Percentiles rank a stretch among this genome's conserved stretches.
phyloP scores from a whole-genome alignment of 1,284 basidiomycete genomes.

The Erythrobasidium hasegawianum region DNA sequence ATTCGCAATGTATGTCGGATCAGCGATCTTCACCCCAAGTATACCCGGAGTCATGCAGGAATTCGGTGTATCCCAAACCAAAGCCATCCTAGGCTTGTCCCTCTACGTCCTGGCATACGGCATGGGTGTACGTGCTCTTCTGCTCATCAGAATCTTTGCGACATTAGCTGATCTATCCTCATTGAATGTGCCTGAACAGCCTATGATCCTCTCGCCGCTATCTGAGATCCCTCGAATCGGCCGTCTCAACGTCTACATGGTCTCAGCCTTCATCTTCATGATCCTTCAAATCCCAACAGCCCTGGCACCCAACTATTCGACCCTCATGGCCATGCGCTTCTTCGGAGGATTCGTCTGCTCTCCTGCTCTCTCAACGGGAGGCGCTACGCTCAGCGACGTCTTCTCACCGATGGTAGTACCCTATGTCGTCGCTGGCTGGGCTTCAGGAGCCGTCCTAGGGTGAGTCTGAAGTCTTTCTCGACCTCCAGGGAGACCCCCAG shows the following conservation, averaged over 20 bases:
- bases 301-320: constrained; percentile 39
- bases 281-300: constrained; percentile 37
- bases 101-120: constrained; percentile 40
- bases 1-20: constrained; percentile 48
- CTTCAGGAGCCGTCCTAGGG: constrained; percentile 41
- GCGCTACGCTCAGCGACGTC: constrained; percentile 48
- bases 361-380: constrained; percentile 50
- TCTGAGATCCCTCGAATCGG: constrained; percentile 47
- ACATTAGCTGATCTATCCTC: too few species aligned
- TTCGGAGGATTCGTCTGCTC: constrained; percentile 50
- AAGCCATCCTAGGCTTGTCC: constrained; percentile 39
- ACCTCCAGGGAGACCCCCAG: too few species aligned
- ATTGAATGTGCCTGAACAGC: too few species aligned
- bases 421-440: constrained; percentile 45
- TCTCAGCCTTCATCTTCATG: constrained; percentile 37
- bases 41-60: constrained; percentile 39
- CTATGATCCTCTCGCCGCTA: constrained; percentile 47
- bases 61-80: constrained; percentile 38
- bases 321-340: constrained; percentile 42
- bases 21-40: constrained; percentile 44
- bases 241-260: constrained; percentile 42
- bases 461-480: too few species aligned
- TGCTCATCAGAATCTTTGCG: background rate
- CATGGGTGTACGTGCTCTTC: constrained; percentile 33
- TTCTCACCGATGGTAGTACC: constrained; percentile 42